A percentile compares a stretch with the other conserved stretches of the same genome.
Conservation (phyloP, 805 yeast species). For the Scheffersomyces coipomensis region DNA sequence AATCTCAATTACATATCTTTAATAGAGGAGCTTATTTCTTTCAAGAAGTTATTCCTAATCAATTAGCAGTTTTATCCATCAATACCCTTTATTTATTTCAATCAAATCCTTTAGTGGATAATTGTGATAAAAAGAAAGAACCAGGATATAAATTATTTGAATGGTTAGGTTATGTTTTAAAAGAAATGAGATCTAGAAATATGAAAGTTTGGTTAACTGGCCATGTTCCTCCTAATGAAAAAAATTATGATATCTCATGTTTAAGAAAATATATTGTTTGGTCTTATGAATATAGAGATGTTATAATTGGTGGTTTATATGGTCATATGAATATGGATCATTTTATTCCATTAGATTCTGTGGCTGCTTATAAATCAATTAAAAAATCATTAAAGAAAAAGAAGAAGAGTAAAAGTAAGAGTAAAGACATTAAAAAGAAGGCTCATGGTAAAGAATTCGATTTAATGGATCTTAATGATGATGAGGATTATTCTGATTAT, state of each 20-base stretch:
- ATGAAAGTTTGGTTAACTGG: slow-evolving; percentile 89
- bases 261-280: slow-evolving; percentile 75
- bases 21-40: slow-evolving; percentile 73
- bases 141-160: slow-evolving; percentile 77
- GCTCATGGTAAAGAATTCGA: background rate
- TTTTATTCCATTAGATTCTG: slow-evolving; percentile 73
- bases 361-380: slow-evolving; percentile 60
- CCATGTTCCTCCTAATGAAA: slow-evolving; percentile 84
- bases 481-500: background rate
- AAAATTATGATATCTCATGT: slow-evolving; percentile 73
- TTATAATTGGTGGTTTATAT: slow-evolving; percentile 77
- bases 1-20: slow-evolving; percentile 72
- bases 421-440: slow-evolving; percentile 2
- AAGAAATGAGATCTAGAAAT: slow-evolving; percentile 67
- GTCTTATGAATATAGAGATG: slow-evolving; percentile 80
- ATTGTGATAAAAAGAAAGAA: slow-evolving; percentile 67
- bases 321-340: slow-evolving; percentile 94
- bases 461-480: background rate
- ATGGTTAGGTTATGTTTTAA: slow-evolving; percentile 75
- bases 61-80: slow-evolving; percentile 74
- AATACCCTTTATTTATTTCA: slow-evolving; percentile 76
- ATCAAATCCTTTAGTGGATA: slow-evolving; percentile 79
- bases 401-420: slow-evolving; percentile 5
- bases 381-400: slow-evolving; percentile 13
- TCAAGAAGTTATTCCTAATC: slow-evolving; percentile 75